Conservation (phyloP, 805 yeast species). For the Candida silvatica region DNA sequence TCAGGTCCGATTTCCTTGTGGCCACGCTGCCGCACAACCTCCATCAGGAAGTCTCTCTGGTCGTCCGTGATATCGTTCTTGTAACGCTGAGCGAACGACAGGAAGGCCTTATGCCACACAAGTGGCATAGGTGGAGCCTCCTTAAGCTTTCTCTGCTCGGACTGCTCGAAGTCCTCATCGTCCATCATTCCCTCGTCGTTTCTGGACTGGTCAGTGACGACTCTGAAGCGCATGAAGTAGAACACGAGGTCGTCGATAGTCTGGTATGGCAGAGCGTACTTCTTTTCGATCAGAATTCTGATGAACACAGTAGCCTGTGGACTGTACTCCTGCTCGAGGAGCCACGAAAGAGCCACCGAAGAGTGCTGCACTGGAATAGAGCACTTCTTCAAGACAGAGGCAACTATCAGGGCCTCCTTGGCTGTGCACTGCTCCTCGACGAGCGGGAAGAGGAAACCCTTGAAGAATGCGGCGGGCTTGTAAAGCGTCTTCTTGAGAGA, state of each 20-base stretch:
- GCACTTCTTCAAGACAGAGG: constrained; percentile 80
- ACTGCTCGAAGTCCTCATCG: constrained; percentile 16
- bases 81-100: constrained; percentile 91
- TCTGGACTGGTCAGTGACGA: constrained; percentile 32
- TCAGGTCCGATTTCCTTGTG: constrained; percentile 90
- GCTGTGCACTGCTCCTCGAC: constrained; percentile 84
- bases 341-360: constrained; percentile 85
- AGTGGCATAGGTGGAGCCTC: constrained; percentile 68
- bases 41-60: constrained; percentile 89
- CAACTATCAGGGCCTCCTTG: constrained; percentile 92
- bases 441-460: constrained; percentile 89
- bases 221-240: constrained; percentile 87
- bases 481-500: constrained; percentile 87
- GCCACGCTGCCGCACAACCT: constrained; percentile 81
- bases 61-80: constrained; percentile 98
- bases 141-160: constrained; percentile 22
- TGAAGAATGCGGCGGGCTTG: constrained; percentile 96
- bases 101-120: constrained; percentile 95
- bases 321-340: constrained; percentile 71
- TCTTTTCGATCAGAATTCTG: constrained; percentile 82
- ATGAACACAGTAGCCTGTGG: constrained; percentile 91
- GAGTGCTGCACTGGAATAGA: constrained; percentile 95
- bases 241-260: constrained; percentile 91
- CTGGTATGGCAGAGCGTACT: constrained; percentile 94
- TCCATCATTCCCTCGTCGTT: constrained; percentile 29